Base-by-base conservation (phyloP, 495 filamentous ascomycete genomes). In the Hyaloscypha hepaticicola region DNA sequence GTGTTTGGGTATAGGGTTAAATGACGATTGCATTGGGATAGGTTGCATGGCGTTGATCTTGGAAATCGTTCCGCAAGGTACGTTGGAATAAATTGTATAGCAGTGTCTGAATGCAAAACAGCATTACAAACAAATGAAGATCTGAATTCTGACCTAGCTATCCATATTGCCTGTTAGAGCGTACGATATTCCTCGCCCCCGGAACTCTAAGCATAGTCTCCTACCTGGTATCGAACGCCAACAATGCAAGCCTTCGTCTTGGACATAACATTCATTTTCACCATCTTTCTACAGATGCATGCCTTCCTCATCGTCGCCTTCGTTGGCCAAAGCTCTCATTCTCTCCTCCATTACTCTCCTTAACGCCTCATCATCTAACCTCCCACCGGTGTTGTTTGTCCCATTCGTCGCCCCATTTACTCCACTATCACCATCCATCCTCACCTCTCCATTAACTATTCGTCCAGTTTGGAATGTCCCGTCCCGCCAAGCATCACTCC, bases 211-310 rank as follows among this genome's bases (percentile, higher is more conserved):
- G 24, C 4, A 5, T 27, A 26, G 26, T 65, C 59, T 59, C 51
- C 62, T 56, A 21, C 41, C 58, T 70, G 68, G 68, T 66, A 68
- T 68, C 66, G 55, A 71, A 66, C 66, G 69, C 69, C 66, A 56
- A 57, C 53, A 55, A 61, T 66, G 68, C 64, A 62, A 52, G 26
- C 21, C 16, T 25, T 34, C 34, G 5, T 26, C 14, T 38, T 2
- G 6, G 2, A 53, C 5, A 16, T 33, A 25, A 16, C 53, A 28
- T 57, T 11, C n/a, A 28, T 33, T n/a, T 6, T 29, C 26, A 34
- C 22, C 8, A 60, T n/a, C 33, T 27, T n/a, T 66, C 82, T 73
- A 92, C 60, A 92, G 75, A 75, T 90, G 85, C 70, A 92, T 78
- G 11, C 89, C 88, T 21, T 82, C 83, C 45, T 86, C 81, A 7